Base-by-base conservation (phyloP, 306 rosid species). In the Quercus agrifolia region DNA sequence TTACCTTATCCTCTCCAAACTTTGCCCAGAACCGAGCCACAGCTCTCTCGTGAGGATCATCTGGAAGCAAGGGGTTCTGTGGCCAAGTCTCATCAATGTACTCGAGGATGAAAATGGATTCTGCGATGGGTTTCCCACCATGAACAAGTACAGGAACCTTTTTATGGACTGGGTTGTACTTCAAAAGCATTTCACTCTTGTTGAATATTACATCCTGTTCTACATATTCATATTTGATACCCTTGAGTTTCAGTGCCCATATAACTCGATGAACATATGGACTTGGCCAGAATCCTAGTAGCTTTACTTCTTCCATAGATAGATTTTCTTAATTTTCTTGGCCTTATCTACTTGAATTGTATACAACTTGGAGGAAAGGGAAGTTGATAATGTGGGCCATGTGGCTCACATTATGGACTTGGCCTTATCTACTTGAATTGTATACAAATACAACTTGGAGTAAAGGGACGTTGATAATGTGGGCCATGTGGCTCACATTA, bases 231-330 rank as follows among this genome's bases (percentile, higher is more conserved):
- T 78, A 91, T 3, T 38, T 5, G 31, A 88, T 85, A 18, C 85
- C 85, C 63, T 91, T 91, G 2, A 87, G 76, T 52, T 79, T 78
- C n/a, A 87, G 83, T 63, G 93, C 85, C 91, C 89, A 87, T 5
- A 86, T 63, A 3, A 87, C 91, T 58, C 86, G 87, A 6, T 56
- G 70, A 64, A 69, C 61, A 35, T 71, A 89, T 4, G 82, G 80
- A 21, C 96, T 91, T 10, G 75, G 19, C 86, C 88, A 84, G 8
- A 61, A 13, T 79, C 91, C 96, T 3, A 78, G 79, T 7, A 91
- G 46, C 78, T 86, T 91, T 54, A 91, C 88, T 62, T 89, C 86
- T 6, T 63, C 88, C 88, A 90, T 86, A 46, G 52, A 46, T 46
- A 46, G 15, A 38, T 38, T 38, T 46, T 46, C 4, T 10, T 59